Evolutionary conservation across 202 grass and related monocot species (phyloP), one percentile per base, ranked within the genome.

Genomic region (Thinopyrum obtusiflorum): DNA sequence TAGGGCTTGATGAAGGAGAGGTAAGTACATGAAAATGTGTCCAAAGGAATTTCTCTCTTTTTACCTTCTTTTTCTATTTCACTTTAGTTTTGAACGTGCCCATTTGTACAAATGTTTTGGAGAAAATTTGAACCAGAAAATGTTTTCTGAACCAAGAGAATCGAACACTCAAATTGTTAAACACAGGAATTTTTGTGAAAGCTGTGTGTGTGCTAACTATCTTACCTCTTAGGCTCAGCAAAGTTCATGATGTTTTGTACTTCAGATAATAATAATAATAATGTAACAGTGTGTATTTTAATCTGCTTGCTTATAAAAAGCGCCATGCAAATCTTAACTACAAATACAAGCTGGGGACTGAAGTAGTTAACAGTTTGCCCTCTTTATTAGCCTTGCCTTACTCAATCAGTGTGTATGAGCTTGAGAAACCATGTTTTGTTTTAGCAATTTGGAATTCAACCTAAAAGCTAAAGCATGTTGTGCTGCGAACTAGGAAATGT

Each of bases 1-100:
- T 98, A 69, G 91, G 91, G 9, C 92, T 95, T 83, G 91, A 92
- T 61, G 96, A 95, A 92, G 93, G 89, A 89, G 86, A 95, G 86
- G 95, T 93, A 92, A 86, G 31, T 83, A 23, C 33, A 73, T 40
- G 42, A 31, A 82, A 68, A 67, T 72, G 13, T 68, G 13, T 40
- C 33, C 20, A 68, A 0, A 26, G 20, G 7, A 21, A 61, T 66
- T 61, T 74, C 4, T 82, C 13, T 82, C 33, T 4, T 4, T 32
- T 55, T 35, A 70, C 5, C 18, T 11, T 7, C 6, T 18, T 82
- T 74, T 69, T 40, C 5, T 29, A 53, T 61, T 44, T 87, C 26
- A 47, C 9, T 64, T 80, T 5, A 27, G 26, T 79, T 73, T 82
- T 59, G 25, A 61, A 71, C 10, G n/a, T 57, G 35, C 6, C 55